A percentile compares a stretch with the other conserved stretches of the same genome.
Conservation (phyloP, 2,329 filamentous ascomycete genomes). For the Cryphonectria radicalis region DNA sequence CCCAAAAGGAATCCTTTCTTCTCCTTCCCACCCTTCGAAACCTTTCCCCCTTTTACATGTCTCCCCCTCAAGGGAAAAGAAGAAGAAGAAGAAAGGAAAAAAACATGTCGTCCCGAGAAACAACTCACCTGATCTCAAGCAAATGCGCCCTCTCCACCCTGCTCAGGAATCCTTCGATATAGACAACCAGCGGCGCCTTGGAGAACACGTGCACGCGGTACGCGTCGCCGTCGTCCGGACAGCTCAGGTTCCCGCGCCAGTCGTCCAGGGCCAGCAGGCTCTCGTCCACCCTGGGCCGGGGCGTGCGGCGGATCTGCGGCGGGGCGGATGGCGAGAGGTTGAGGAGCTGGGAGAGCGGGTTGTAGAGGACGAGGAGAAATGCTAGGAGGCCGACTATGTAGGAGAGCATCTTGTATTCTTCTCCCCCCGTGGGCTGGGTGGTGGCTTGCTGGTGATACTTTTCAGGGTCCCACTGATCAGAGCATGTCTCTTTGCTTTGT, state of each 20-base stretch:
- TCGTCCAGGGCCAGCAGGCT: slow-evolving; percentile 55
- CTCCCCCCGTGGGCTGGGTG: too few relatives aligned
- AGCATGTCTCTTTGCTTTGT: neutral
- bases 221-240: slow-evolving; percentile 40
- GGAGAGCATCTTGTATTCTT: slow-evolving; percentile 45
- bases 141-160: slow-evolving; percentile 50
- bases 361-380: slow-evolving; percentile 48
- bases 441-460: neutral
- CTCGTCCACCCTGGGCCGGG: slow-evolving; percentile 54
- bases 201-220: slow-evolving; percentile 54
- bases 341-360: slow-evolving; percentile 47
- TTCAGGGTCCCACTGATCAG: neutral
- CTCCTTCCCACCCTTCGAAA: neutral
- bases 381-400: slow-evolving; percentile 49
- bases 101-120: neutral
- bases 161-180: slow-evolving; percentile 56
- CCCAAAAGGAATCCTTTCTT: neutral
- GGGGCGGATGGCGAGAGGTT: slow-evolving; percentile 34
- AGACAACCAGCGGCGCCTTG: slow-evolving; percentile 56
- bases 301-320: slow-evolving; percentile 41
- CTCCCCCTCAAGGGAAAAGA: neutral
- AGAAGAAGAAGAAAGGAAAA: neutral
- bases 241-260: slow-evolving; percentile 39
- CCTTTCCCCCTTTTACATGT: neutral
- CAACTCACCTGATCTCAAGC: slow-evolving; percentile 55